phyloP scores from a whole-genome alignment of 1,139 yeast genomes.

The Magnusiomyces suaveolens region DNA sequence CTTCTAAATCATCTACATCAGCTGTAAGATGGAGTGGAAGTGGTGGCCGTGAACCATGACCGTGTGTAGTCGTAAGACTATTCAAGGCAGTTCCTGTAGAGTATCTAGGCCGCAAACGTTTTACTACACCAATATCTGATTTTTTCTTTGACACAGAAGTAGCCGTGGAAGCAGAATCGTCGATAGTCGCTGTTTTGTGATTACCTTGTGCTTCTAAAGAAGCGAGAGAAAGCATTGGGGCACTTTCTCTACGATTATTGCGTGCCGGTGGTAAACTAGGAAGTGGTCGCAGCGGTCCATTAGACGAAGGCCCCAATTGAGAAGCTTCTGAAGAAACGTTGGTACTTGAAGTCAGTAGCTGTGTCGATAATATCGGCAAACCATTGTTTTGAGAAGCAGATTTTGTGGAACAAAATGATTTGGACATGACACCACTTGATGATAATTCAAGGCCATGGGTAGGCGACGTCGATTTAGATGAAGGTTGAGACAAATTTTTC shows the following conservation, averaged over 20 bases:
- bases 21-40: neutral
- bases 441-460: neutral
- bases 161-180: neutral
- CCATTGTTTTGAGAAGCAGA: neutral
- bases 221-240: neutral
- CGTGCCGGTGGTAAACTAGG: constrained; percentile 2
- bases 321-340: neutral
- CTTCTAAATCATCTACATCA: neutral
- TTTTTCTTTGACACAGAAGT: neutral
- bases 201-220: neutral
- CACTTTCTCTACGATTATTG: constrained; percentile 2
- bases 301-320: neutral
- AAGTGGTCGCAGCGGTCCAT: neutral
- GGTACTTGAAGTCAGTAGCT: neutral
- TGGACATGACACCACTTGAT: neutral
- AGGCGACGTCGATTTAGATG: neutral
- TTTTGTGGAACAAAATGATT: neutral
- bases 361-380: neutral
- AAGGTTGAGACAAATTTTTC: neutral
- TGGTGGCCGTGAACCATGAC: neutral
- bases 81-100: neutral
- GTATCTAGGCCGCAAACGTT: neutral
- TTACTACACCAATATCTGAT: neutral
- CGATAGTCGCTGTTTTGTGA: neutral
- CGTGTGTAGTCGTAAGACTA: neutral